A percentile compares a stretch with the other conserved stretches of the same genome.
phyloP scores from a whole-genome alignment of 495 filamentous ascomycete genomes.

The Apiosordaria backusii region DNA sequence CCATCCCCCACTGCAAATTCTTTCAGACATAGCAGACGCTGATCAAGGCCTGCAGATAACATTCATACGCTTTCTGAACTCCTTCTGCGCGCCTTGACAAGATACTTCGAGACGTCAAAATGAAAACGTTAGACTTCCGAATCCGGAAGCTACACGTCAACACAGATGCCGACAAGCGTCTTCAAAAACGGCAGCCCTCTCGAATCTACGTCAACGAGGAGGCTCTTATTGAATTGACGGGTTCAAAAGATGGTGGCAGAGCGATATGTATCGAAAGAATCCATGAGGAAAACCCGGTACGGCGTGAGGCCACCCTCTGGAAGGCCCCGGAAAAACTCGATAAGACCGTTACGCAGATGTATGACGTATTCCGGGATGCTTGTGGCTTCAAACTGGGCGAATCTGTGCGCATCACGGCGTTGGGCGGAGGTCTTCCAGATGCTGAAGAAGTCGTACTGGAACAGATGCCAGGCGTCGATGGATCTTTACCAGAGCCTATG shows the following conservation, averaged over 20 bases:
- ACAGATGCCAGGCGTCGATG: slow-evolving; percentile 19
- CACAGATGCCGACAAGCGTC: slow-evolving; percentile 39
- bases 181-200: slow-evolving; percentile 42
- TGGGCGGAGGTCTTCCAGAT: slow-evolving; percentile 34
- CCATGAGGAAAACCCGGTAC: slow-evolving; percentile 17
- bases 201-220: slow-evolving; percentile 65
- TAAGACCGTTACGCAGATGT: slow-evolving; percentile 61
- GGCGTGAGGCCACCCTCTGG: slow-evolving; percentile 63
- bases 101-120: slow-evolving; percentile 11
- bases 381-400: slow-evolving; percentile 64
- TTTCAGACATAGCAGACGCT: neutral
- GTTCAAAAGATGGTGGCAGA: slow-evolving; percentile 55
- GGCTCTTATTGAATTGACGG: slow-evolving; percentile 55
- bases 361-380: slow-evolving; percentile 59
- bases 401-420: slow-evolving; percentile 49
- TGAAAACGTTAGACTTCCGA: slow-evolving; percentile 43
- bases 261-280: slow-evolving; percentile 50
- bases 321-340: slow-evolving; percentile 60
- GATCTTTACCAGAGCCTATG: slow-evolving; percentile 13
- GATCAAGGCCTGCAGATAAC: neutral
- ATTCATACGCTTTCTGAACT: neutral
- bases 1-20: neutral
- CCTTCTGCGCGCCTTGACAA: neutral
- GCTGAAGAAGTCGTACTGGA: slow-evolving; percentile 41
- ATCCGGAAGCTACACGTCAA: slow-evolving; percentile 45